These are phyloP conservation scores for Psilocybe mexicana DNA, from an alignment of 1,284 basidiomycete genomes.

Conservation along the genomic window DNA sequence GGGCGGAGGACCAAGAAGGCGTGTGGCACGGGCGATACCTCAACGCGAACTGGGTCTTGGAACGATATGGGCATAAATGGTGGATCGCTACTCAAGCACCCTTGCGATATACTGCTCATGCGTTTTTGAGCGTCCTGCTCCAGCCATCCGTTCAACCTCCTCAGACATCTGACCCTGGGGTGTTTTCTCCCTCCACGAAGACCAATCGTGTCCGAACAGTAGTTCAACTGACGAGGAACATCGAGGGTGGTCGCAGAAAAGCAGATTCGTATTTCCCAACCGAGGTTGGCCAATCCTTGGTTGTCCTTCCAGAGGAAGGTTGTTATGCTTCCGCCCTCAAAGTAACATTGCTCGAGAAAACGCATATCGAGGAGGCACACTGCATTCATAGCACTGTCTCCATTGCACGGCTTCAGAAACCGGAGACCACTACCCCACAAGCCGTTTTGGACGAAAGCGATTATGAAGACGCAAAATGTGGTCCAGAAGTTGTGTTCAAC, in stretches of 20 bases:
- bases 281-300: constrained; percentile 52
- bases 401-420: constrained; percentile 27
- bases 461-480: constrained; percentile 21
- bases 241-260: constrained; percentile 68
- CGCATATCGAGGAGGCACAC: constrained; percentile 50
- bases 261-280: constrained; percentile 76
- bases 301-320: constrained; percentile 49
- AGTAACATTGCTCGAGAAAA: constrained; percentile 52
- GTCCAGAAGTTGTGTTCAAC: constrained; percentile 52
- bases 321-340: constrained; percentile 43
- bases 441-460: constrained; percentile 17
- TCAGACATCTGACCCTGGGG: constrained; percentile 12
- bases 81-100: constrained; percentile 88
- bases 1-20: constrained; percentile 9
- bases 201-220: constrained; percentile 62
- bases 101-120: constrained; percentile 63
- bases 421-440: background rate
- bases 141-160: constrained; percentile 49
- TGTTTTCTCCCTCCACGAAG: constrained; percentile 7
- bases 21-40: constrained; percentile 55
- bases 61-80: constrained; percentile 69
- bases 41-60: constrained; percentile 83
- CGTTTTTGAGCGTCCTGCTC: constrained; percentile 70
- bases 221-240: constrained; percentile 74
- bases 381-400: constrained; percentile 60